phyloP scores from a whole-genome alignment of 805 yeast genomes.

The Monosporozyma yasuniensis region DNA sequence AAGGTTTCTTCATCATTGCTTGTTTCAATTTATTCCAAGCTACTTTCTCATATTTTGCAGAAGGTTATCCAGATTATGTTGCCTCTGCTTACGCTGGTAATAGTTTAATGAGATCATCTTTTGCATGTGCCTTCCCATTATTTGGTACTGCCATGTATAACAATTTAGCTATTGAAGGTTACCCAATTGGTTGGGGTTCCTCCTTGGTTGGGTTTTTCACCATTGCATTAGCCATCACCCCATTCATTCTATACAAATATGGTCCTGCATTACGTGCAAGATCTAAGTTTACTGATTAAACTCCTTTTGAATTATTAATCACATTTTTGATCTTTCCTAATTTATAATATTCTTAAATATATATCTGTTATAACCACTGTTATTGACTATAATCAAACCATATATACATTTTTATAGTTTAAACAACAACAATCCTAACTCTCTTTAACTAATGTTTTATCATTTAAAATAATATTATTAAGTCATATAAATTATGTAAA shows the following conservation, averaged over 20 bases:
- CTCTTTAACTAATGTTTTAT: no score
- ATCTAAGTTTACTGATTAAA: slow-evolving; percentile 29
- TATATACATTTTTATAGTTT: no score
- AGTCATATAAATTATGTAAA: not conserved
- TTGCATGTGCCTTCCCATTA: slow-evolving; percentile 54
- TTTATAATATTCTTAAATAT: not conserved
- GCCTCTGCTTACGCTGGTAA: slow-evolving; percentile 56
- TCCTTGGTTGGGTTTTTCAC: slow-evolving; percentile 39
- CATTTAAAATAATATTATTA: no score
- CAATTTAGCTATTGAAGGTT: slow-evolving; percentile 39
- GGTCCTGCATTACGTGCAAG: slow-evolving; percentile 35
- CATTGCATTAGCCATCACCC: slow-evolving; percentile 37
- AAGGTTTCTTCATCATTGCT: slow-evolving; percentile 32
- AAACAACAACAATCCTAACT: no score
- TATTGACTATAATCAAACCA: no score
- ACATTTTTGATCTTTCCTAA: not conserved
- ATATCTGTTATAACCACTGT: not conserved
- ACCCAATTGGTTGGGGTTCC: slow-evolving; percentile 53
- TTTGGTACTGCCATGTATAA: slow-evolving; percentile 53
- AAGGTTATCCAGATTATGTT: slow-evolving; percentile 39
- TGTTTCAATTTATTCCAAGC: slow-evolving; percentile 43
- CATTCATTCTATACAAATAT: slow-evolving; percentile 36
- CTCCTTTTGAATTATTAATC: not conserved
- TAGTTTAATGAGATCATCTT: slow-evolving; percentile 39
- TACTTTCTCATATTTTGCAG: slow-evolving; percentile 40